Evolutionary conservation across 257 asterid species (phyloP), one percentile per base, ranked within the genome.

Genomic region (Solanum arcanum): DNA sequence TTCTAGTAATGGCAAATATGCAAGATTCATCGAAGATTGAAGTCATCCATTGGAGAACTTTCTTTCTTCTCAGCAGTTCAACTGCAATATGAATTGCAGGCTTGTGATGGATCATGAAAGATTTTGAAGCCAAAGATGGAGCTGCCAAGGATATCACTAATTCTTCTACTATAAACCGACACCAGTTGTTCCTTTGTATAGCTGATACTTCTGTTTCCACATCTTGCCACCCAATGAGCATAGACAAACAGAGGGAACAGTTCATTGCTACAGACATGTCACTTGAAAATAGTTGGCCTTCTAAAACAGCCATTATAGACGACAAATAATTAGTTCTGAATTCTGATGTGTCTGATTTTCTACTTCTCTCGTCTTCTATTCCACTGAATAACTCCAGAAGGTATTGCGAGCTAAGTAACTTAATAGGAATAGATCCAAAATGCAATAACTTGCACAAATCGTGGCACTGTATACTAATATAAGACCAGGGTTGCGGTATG

Each of bases 371-470:
- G 64, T 90, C 92, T 84, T 94, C 89, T 88, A 94, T 86, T 88
- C 91, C 91, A 62, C 73, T 91, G 87, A 95, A 93, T 84, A 94
- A 86, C 88, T 95, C 98, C 93, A 92, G 85, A 47, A 97, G 95
- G 87, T 96, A 95, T 73, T 90, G 92, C 15, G 98, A 97, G 90
- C 98, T 91, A 74, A 93, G 86, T 75, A 92, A 91, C 89, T 94
- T 97, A 46, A 93, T 88, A 42, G 92, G 88, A 86, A 94, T 90
- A 77, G 96, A 92, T 77, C 99, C 99, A 86, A 94, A 95, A 90
- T 97, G 96, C 92, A 97, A 88, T 89, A 97, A 88, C 93, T 89
- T 94, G 97, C 98, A 95, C 90, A 94, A 88, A 85, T 94, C 94
- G 73, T 88, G 96, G 93, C 98, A 94, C 85, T 88, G 90, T 86